Conservation (phyloP, 306 rosid genomes). For the Fragaria vesca region DNA sequence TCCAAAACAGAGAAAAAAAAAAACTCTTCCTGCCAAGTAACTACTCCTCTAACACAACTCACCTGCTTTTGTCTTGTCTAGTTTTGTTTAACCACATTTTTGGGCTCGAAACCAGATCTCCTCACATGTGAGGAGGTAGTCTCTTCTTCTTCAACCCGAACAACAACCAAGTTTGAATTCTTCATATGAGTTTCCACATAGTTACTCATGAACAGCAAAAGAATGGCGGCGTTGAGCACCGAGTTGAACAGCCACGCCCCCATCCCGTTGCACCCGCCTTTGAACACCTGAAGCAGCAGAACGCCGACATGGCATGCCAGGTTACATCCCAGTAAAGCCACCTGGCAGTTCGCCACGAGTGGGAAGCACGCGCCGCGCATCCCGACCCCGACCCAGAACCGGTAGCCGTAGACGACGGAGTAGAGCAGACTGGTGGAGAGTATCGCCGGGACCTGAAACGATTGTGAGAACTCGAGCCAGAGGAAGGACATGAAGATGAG, state of each 20-base stretch:
- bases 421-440: conserved; percentile 42
- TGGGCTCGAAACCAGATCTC: background rate
- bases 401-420: conserved; percentile 50
- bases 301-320: conserved; percentile 63
- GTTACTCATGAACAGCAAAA: conserved; percentile 47
- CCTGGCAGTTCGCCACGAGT: conserved; percentile 40
- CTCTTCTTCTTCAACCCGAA: background rate
- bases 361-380: conserved; percentile 37
- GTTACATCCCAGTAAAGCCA: conserved; percentile 41
- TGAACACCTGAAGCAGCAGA: conserved; percentile 45
- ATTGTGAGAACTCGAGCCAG: conserved; percentile 79
- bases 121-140: background rate
- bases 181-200: conserved; percentile 28
- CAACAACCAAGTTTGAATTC: conserved; percentile 7
- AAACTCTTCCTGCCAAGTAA: background rate
- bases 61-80: background rate
- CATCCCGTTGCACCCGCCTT: conserved; percentile 85
- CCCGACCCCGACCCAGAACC: conserved; percentile 60
- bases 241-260: conserved; percentile 75
- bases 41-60: background rate
- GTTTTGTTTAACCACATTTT: background rate
- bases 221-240: conserved; percentile 47
- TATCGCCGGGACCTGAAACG: conserved; percentile 62
- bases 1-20: too few species aligned
- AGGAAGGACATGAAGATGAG: conserved; percentile 54